Conservation (phyloP, 768 basidiomycete species). For the Sarcodon aspratus region DNA sequence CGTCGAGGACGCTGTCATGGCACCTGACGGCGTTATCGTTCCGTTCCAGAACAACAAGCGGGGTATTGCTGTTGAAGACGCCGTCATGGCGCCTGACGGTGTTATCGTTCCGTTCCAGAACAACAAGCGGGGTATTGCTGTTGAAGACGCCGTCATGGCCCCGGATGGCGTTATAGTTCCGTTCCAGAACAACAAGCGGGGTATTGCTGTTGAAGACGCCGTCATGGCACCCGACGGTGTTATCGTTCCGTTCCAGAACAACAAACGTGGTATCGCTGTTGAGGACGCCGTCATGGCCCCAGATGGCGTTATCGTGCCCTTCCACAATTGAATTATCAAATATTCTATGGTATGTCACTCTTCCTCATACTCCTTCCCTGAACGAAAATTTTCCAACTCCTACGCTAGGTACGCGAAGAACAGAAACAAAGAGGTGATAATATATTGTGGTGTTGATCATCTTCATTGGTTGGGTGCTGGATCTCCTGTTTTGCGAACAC, state of each 20-base stretch:
- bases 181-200: conserved; percentile 11
- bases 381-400: not conserved
- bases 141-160: conserved; percentile 22
- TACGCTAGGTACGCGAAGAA: not conserved
- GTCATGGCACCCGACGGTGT: conserved; percentile 23
- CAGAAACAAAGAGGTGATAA: not conserved
- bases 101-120: conserved; percentile 16
- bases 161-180: conserved; percentile 19
- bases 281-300: conserved; percentile 11
- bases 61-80: conserved; percentile 15
- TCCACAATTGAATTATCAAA: not conserved
- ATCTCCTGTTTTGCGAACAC: not conserved
- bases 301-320: conserved; percentile 8
- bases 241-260: conserved; percentile 16
- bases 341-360: not conserved
- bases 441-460: not conserved
- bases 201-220: conserved; percentile 18
- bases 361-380: not conserved
- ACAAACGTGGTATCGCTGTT: conserved; percentile 11
- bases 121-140: conserved; percentile 11
- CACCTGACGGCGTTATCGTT: conserved; percentile 21
- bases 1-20: conserved; percentile 22
- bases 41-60: conserved; percentile 12
- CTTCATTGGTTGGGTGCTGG: not conserved
- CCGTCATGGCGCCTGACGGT: conserved; percentile 24